phyloP scores from a whole-genome alignment of 768 basidiomycete genomes.

The Wakefieldia striispora region DNA sequence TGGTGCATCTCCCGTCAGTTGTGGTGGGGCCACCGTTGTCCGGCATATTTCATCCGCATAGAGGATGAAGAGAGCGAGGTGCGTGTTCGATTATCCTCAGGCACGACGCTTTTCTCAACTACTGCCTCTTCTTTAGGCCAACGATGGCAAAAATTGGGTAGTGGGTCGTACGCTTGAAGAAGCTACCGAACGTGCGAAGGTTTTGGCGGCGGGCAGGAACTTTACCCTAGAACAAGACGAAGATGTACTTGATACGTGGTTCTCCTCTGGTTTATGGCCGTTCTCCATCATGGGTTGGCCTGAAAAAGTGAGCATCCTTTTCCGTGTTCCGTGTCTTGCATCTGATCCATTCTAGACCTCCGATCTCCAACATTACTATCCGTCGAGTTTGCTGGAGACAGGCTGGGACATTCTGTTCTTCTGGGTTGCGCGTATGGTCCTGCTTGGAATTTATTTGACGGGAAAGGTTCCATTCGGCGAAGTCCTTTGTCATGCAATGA shows the following conservation, averaged over 20 bases:
- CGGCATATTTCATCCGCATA: constrained; percentile 88
- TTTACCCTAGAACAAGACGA: constrained; percentile 90
- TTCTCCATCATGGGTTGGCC: constrained; percentile 99
- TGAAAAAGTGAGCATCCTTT: constrained; percentile 56
- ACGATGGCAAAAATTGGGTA: constrained; percentile 85
- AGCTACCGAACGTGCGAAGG: constrained; percentile 71
- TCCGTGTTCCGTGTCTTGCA: neutral
- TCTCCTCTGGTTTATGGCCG: constrained; percentile 96
- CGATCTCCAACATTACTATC: constrained; percentile 83
- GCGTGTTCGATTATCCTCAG: constrained; percentile 18
- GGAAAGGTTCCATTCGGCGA: constrained; percentile 92
- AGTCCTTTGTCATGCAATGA: constrained; percentile 97
- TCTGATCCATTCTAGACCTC: constrained; percentile 50
- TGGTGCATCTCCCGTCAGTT: constrained; percentile 99
- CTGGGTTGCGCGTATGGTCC: constrained; percentile 99
- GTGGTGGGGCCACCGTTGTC: constrained; percentile 99
- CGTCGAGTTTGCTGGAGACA: constrained; percentile 88
- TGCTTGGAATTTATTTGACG: constrained; percentile 88
- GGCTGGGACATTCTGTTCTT: constrained; percentile 99
- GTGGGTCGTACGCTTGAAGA: constrained; percentile 79
- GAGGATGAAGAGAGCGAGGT: constrained; percentile 75
- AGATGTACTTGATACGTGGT: constrained; percentile 99
- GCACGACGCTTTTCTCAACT: neutral
- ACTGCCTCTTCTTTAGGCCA: constrained; percentile 38
- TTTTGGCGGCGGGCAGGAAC: constrained; percentile 58